Evolutionary conservation across 1,284 basidiomycete species (phyloP), one percentile per base, ranked within the genome.

Genomic region (Vanrija pseudolonga): DNA sequence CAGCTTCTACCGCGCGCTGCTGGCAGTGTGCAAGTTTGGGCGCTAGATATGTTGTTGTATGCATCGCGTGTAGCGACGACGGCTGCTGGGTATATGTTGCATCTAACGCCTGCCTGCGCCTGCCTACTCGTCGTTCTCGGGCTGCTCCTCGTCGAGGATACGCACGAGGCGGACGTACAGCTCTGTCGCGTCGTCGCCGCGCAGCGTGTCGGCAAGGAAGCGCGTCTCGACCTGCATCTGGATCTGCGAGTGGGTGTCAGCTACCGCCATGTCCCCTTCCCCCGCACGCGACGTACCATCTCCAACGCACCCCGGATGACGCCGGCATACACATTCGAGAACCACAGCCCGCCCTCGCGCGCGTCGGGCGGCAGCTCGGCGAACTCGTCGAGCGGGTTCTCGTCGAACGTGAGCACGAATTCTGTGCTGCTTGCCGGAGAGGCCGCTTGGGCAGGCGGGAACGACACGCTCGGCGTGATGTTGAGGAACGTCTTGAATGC

Each of bases 401-500:
- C 96, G 53, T 98, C 93, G 15, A 99, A 79, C 0, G 85, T 87
- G 51, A 99, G 79, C 11, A 85, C 85, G 72, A 98, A 98, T 45
- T 83, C 80, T n/a, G 57, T 60, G 23, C 38, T 42, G 45, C 68
- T 70, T 57, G 58, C 52, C 48, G 82, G 69, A 12, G 81, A 73
- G 2, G 81, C 78, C 26, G 75, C 75, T 12, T 81, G 77, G 12
- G 53, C 79, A 68, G 61, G 59, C 6, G 82, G 81, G 65, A 95
- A 91, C 8, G 85, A 83, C 47, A 98, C 83, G 24, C 79, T 81
- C 0, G 96, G 96, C 0, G 88, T 87, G 63, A 98, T 89, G 73
- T 97, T 97, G 52, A 99, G 80, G 76, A 98, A 98, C 14, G 92
- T 88, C 77, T 97, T 97, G 82, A 98, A 98, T n/a, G 93, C 96